These are phyloP conservation scores for Sporothrix mexicana DNA, from an alignment of 2,329 filamentous ascomycete species.

Conservation along the genomic window DNA sequence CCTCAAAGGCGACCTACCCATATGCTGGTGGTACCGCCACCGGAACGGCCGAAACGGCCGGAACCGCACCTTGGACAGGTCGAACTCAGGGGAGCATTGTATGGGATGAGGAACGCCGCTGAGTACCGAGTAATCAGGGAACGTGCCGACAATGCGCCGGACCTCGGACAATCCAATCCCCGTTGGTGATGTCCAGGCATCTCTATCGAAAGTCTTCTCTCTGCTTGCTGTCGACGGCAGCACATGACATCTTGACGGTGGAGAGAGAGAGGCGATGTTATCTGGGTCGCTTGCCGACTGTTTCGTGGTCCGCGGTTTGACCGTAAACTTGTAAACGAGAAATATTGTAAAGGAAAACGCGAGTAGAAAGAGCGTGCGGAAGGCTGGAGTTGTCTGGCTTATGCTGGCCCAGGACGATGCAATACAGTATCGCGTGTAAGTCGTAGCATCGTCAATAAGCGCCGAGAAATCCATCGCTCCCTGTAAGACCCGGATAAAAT, in stretches of 20 bases:
- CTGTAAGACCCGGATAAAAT: too few species aligned
- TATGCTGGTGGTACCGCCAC: slow-evolving; percentile 88
- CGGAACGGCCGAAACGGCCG: slow-evolving; percentile 81
- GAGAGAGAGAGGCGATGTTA: background rate
- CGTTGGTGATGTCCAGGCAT: slow-evolving; percentile 48
- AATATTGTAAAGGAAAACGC: too few species aligned
- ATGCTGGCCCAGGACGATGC: background rate
- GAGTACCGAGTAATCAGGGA: slow-evolving; percentile 77
- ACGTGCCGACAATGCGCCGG: slow-evolving; percentile 68
- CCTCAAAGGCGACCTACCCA: slow-evolving; percentile 66
- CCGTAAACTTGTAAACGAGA: background rate
- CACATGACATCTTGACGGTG: background rate
- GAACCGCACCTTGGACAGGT: slow-evolving; percentile 70
- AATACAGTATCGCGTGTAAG: background rate
- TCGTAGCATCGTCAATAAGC: background rate
- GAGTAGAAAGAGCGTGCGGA: background rate
- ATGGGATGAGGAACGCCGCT: slow-evolving; percentile 75
- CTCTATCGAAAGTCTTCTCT: background rate
- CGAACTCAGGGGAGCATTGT: slow-evolving; percentile 64
- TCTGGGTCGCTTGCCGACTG: background rate
- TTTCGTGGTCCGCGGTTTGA: background rate
- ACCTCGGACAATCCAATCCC: slow-evolving; percentile 75
- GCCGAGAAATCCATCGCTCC: background rate
- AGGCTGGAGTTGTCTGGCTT: background rate
- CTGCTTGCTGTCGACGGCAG: background rate